A percentile compares a stretch with the other conserved stretches of the same genome.
Evolutionary conservation across 345 rosid species (phyloP).

Genomic region (Pugionium cornutum): DNA sequence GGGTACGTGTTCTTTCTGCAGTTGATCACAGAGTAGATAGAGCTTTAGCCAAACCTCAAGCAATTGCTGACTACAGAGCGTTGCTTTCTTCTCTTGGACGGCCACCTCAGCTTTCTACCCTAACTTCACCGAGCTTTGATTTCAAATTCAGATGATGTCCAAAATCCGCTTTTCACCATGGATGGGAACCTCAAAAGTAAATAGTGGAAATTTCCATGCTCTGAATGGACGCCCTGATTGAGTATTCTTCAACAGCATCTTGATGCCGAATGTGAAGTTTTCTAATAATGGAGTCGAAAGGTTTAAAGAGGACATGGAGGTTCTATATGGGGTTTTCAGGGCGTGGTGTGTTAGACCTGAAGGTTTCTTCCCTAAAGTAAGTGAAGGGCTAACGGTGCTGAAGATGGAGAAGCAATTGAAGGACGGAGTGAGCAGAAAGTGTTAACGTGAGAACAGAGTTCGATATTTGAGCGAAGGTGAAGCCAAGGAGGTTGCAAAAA

Average conservation of each 20-base stretch:
- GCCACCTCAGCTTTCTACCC: constrained; percentile 82
- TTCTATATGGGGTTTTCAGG: constrained; percentile 67
- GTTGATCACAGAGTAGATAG: constrained; percentile 94
- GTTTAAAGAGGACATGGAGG: constrained; percentile 60
- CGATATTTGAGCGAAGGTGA: no score
- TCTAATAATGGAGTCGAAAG: constrained; percentile 59
- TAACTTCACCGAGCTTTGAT: constrained; percentile 56
- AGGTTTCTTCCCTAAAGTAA: constrained; percentile 71
- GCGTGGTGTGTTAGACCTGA: constrained; percentile 86
- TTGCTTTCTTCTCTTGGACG: constrained; percentile 85
- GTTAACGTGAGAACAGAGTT: no score
- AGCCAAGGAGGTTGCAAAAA: no score
- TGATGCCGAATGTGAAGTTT: constrained; percentile 65
- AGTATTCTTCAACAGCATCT: constrained; percentile 56
- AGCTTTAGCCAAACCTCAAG: constrained; percentile 93
- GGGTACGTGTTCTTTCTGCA: constrained; percentile 76
- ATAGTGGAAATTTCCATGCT: constrained; percentile 80
- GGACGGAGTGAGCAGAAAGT: no score
- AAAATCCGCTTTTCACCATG: constrained; percentile 81
- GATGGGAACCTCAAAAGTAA: constrained; percentile 66
- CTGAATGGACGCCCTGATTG: constrained; percentile 44
- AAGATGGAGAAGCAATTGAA: no score
- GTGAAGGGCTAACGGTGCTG: constrained; percentile 57
- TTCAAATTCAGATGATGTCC: constrained; percentile 49
- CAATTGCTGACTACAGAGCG: constrained; percentile 77